phyloP scores from a whole-genome alignment of 192 early-diverging fungal species.

The Gigaspora rosea region DNA sequence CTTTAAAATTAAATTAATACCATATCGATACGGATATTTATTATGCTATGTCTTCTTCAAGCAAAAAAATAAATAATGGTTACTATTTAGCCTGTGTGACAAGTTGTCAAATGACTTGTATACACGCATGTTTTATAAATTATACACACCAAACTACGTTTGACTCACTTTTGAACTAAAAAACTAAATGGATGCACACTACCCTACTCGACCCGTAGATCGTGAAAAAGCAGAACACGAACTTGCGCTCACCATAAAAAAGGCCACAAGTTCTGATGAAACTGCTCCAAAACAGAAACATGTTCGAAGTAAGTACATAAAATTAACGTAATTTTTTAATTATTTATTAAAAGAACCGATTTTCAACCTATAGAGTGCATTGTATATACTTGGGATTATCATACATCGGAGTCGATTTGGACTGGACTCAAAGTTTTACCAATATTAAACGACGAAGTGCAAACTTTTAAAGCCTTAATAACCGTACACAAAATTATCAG shows the following conservation, averaged over 20 bases:
- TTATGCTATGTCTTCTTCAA: no score
- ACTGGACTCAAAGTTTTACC: constrained; percentile 84
- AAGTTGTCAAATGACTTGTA: no score
- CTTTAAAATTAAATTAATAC: no score
- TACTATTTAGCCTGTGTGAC: no score
- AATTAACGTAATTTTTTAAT: background rate
- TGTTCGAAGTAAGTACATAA: constrained; percentile 63
- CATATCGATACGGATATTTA: no score
- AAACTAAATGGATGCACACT: constrained; percentile 27
- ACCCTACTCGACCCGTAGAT: constrained; percentile 60
- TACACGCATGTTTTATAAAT: no score
- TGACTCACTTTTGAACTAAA: background rate
- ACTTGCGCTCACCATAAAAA: constrained; percentile 84
- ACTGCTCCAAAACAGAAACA: constrained; percentile 98
- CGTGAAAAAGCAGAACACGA: constrained; percentile 82
- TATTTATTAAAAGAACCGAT: constrained; percentile 1
- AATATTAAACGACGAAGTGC: constrained; percentile 89
- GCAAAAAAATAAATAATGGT: no score
- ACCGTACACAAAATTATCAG: constrained; percentile 94
- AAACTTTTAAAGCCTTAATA: constrained; percentile 95
- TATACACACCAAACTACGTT: no score
- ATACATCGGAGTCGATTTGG: constrained; percentile 85
- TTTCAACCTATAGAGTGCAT: constrained; percentile 65
- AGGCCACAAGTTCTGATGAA: constrained; percentile 88
- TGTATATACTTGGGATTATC: constrained; percentile 93